Base-by-base conservation (phyloP, 148 eudicot species). In the Dianthus caryophyllus region DNA sequence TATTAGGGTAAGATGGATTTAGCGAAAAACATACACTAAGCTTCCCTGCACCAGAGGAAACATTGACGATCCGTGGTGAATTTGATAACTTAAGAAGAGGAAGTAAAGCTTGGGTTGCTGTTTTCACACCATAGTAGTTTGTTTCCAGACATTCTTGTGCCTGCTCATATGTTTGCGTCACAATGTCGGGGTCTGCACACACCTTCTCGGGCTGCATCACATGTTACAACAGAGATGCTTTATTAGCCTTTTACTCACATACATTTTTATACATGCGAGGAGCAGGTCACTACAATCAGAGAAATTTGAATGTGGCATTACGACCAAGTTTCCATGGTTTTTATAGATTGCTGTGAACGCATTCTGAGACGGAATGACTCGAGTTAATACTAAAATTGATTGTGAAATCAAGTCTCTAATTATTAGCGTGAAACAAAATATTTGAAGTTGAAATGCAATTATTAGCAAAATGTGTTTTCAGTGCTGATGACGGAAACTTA, bases 31-130 rank as follows among this genome's bases (percentile, higher is more conserved):
- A 18, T 80, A 83, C 86, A 72, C 60, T 50, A 33, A 84, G 69
- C 60, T 66, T 56, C n/a, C 85, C 85, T 5, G 24, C 1, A 16
- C 4, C 0, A 54, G 88, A 83, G 50, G 84, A 66, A 50, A 85
- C 76, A 48, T 80, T 82, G 11, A 88, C 82, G 25, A 85, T 74
- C 21, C 87, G 71, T 1, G 88, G 79, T 0, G 95, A 84, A 69
- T 80, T 76, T 4, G 90, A 85, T 43, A 74, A n/a, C 20, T 71
- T 43, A 8, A 86, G 88, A 29, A 84, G 81, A 24, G 86, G 84
- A 30, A 80, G 41, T 26, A 84, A 47, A 9, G 73, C 80, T 71
- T 84, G 81, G 27, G 59, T 61, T 61, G 69, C 70, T 46, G 66
- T 58, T 68, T 75, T 84, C 5, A 69, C 76, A 0, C 91, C 88